Evolutionary conservation across 257 asterid genomes (phyloP).

Genomic region (Solanum etuberosum): DNA sequence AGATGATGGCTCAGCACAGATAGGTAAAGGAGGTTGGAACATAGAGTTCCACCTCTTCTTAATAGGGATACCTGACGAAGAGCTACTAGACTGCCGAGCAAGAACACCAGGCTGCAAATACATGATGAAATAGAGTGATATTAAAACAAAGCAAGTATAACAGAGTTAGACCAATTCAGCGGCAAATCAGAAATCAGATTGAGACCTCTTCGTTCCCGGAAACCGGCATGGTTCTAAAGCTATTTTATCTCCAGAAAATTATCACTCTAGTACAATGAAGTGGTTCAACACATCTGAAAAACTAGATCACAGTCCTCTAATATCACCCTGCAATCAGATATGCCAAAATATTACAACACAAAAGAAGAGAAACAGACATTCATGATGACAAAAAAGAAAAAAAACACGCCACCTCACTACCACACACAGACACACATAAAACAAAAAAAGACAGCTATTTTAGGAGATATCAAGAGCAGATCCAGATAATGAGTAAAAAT

Average conservation of each 20-base stretch:
- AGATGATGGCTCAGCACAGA: constrained; percentile 25
- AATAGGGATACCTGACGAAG: constrained; percentile 53
- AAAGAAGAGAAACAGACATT: neutral
- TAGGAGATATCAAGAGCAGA: neutral
- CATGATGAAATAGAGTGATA: neutral
- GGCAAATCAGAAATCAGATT: neutral
- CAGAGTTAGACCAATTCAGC: neutral
- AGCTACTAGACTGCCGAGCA: constrained; percentile 35
- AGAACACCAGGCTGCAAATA: constrained; percentile 38
- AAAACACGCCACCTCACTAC: neutral
- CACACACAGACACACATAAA: neutral
- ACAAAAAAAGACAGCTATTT: neutral
- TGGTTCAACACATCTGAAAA: constrained; percentile 5
- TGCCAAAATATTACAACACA: neutral
- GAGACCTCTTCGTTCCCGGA: constrained; percentile 4
- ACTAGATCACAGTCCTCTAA: neutral
- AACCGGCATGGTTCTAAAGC: constrained; percentile 1
- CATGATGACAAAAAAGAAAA: neutral
- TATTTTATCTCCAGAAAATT: neutral
- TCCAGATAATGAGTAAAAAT: neutral
- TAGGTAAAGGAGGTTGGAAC: constrained; percentile 35
- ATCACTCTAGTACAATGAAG: constrained; percentile 1
- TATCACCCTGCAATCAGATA: neutral
- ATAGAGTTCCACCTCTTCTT: constrained; percentile 70
- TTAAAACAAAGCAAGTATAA: neutral